Conservation (phyloP, 495 filamentous ascomycete species). For the Neurospora sp. region DNA sequence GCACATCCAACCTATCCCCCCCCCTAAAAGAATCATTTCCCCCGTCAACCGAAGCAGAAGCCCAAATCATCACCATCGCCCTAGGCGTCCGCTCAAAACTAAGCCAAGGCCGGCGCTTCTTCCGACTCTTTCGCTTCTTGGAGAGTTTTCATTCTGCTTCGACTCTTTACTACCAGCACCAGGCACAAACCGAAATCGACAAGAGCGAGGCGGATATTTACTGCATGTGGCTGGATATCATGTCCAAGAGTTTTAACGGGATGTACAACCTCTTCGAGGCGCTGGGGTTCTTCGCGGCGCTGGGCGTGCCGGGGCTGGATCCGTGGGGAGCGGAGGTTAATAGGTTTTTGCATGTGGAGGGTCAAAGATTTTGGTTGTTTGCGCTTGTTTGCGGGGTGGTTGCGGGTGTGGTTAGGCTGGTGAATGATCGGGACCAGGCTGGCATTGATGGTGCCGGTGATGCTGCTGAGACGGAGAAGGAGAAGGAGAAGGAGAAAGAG, state of each 20-base stretch:
- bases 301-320: conserved; percentile 39
- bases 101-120: conserved; percentile 41
- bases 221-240: conserved; percentile 24
- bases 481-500: not conserved
- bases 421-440: conserved; percentile 6
- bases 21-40: not conserved
- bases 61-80: conserved; percentile 8
- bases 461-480: conserved; percentile 1
- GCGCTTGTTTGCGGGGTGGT: conserved; percentile 31
- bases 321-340: conserved; percentile 15
- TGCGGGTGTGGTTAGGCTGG: conserved; percentile 15
- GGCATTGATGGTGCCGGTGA: not conserved
- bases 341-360: conserved; percentile 33
- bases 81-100: conserved; percentile 20
- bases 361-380: conserved; percentile 57
- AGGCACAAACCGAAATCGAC: not conserved
- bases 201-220: no score
- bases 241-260: conserved; percentile 32
- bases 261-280: conserved; percentile 40
- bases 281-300: conserved; percentile 27
- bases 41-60: conserved; percentile 1
- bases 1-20: not conserved
- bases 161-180: conserved; percentile 9
- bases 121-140: conserved; percentile 55
- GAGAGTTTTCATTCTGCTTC: conserved; percentile 46